phyloP scores from a whole-genome alignment of 2,329 filamentous ascomycete species.

The Dichotomopilus funicola region DNA sequence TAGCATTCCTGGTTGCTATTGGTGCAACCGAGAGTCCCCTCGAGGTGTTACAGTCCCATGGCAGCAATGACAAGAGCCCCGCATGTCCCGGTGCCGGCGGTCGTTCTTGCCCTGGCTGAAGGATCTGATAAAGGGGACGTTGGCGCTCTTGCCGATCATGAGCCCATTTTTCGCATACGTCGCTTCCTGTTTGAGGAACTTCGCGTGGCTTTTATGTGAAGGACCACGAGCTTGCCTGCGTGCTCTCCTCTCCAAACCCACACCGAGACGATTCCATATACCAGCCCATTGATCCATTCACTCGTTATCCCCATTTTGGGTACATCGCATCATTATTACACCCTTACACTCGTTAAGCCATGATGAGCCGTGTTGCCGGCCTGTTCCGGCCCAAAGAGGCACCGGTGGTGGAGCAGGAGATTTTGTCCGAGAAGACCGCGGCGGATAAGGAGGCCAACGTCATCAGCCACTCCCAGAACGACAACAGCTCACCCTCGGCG shows the following conservation, averaged over 20 bases:
- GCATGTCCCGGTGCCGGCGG: too few relatives aligned
- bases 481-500: not conserved
- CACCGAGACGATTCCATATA: too few relatives aligned
- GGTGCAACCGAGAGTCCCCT: not conserved
- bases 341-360: slow-evolving; percentile 6
- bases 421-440: slow-evolving; percentile 20
- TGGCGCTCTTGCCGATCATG: not conserved
- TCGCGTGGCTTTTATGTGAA: too few relatives aligned
- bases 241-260: too few relatives aligned
- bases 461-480: not conserved
- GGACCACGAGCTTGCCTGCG: too few relatives aligned
- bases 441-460: slow-evolving; percentile 20
- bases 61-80: too few relatives aligned
- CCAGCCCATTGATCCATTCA: too few relatives aligned
- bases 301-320: too few relatives aligned
- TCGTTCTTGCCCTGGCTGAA: too few relatives aligned
- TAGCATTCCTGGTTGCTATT: not conserved
- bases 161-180: not conserved
- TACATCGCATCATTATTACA: too few relatives aligned
- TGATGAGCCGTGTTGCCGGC: slow-evolving; percentile 16
- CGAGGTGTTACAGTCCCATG: too few relatives aligned
- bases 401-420: slow-evolving; percentile 26
- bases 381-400: slow-evolving; percentile 19
- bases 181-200: not conserved
- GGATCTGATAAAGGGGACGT: not conserved